Evolutionary conservation across 257 asterid genomes (phyloP).

Genomic region (Solanum pinnatisectum): DNA sequence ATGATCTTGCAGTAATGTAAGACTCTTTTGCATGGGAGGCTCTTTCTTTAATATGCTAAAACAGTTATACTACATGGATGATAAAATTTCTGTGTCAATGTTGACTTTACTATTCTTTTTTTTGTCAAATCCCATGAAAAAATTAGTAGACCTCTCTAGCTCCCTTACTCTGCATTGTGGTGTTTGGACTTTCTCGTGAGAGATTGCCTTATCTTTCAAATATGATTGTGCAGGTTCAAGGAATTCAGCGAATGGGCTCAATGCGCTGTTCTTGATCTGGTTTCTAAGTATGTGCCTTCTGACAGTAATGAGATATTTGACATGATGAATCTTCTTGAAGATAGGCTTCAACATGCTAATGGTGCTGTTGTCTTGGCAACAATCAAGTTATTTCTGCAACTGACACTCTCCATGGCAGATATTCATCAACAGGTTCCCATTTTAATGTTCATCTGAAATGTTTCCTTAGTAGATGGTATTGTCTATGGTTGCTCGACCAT

Average conservation of each 20-base stretch:
- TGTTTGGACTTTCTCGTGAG: neutral
- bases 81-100: neutral
- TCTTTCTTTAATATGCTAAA: neutral
- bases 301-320: conserved; percentile 94
- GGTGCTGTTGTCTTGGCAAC: conserved; percentile 99
- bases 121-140: neutral
- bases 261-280: conserved; percentile 79
- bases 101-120: neutral
- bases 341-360: conserved; percentile 99
- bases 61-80: neutral
- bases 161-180: neutral
- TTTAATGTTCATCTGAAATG: neutral
- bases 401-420: conserved; percentile 97
- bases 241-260: conserved; percentile 99
- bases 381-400: conserved; percentile 76
- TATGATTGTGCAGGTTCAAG: conserved; percentile 57
- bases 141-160: neutral
- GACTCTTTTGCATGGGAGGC: neutral
- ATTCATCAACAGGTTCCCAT: conserved; percentile 91
- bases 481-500: neutral
- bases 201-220: conserved; percentile 6
- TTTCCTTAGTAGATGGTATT: neutral
- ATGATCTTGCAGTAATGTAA: neutral
- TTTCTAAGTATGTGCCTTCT: conserved; percentile 78
- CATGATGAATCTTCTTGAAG: conserved; percentile 99